Base-by-base conservation (phyloP, 805 yeast species). In the Candida berthetii region DNA sequence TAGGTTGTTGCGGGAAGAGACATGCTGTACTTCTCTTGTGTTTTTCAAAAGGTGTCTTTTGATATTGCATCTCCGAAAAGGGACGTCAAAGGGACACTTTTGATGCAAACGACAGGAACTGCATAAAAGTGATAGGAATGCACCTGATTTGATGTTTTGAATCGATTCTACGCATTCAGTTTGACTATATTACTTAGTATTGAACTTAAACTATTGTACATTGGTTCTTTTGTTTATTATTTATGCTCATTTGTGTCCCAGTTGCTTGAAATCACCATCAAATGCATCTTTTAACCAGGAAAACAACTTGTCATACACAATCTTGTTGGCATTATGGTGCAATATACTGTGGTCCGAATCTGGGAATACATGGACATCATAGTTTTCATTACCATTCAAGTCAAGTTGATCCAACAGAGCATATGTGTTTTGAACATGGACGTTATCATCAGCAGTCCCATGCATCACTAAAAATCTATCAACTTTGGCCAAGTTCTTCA, bases 381-480 rank as follows among this genome's bases (percentile, higher is more conserved):
- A 85, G 63, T 93, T 93, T 55, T 85, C 93, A 19, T 88, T 76
- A 2, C 71, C 72, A n/a, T 71, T 72, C 43, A 81, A 50, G 53
- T 89, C 85, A 44, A 91, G 68, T 45, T 74, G 63, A 62, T 93
- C 98, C 37, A 93, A 55, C 32, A 93, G 65, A 50, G 81, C 78
- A 47, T 88, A 70, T 31, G 93, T 78, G 66, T 93, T 88, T 60
- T 93, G 99, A 58, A 91, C 76, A 62, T 93, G 99, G 36, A 93
- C 99, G 55, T 93, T 93, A 60, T 93, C 99, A 64, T 93, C 99
- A 4, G 96, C 96, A 0, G 97, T 82, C 1, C 99, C 99, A 57
- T 93, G 99, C 95, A 91, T 88, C 25, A 93, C 60, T 45, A 93
- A 63, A 57, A 93, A 89, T 52, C 98, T 71, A 36, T 72, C 69